Base-by-base conservation (phyloP, 352 stramenopile species). In the Pythium insidiosum region DNA sequence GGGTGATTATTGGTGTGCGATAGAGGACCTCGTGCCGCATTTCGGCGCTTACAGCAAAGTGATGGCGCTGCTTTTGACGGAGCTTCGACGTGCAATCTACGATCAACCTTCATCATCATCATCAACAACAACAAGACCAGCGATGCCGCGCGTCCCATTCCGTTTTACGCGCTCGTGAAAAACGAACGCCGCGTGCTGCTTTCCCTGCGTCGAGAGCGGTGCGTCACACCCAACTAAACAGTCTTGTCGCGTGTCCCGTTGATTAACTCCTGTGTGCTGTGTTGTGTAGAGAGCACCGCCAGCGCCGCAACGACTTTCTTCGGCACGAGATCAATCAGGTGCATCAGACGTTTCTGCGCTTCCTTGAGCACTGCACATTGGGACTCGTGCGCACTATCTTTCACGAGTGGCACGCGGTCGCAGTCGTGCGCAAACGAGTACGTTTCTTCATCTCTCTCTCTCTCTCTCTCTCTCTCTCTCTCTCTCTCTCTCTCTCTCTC, bases 101-200 rank as follows among this genome's bases (percentile, higher is more conserved):
- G 47, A 58, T 4, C 52, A 34, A 6, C 38, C 47, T 6, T 9
- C 37, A 10, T 5, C 26, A 29, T 18, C 33, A 16, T 2, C 20
- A 22, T 6, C n/a, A 9, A 1, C 20, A 0, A 44, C 56, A 7
- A n/a, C n/a, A n/a, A n/a, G n/a, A n/a, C n/a, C n/a, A n/a, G n/a
- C n/a, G n/a, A n/a, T n/a, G n/a, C 28, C 9, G 28, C 28, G 28
- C 15, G 9, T 9, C 38, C 48, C 1, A 13, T 80, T 4, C 62
- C 73, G 21, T 88, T 85, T 46, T 88, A 85, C 50, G 63, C 73
- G 12, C 57, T 79, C 11, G 71, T 79, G 3, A 83, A 86, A 37
- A 61, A 78, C 43, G 68, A 86, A 25, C 76, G 76, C 20, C 63
- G 59, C 6, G 50, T 84, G 7, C 57, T 84, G 22, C 34, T 66